Conservation (phyloP, 495 filamentous ascomycete species). For the Polyplosphaeria fusca region DNA sequence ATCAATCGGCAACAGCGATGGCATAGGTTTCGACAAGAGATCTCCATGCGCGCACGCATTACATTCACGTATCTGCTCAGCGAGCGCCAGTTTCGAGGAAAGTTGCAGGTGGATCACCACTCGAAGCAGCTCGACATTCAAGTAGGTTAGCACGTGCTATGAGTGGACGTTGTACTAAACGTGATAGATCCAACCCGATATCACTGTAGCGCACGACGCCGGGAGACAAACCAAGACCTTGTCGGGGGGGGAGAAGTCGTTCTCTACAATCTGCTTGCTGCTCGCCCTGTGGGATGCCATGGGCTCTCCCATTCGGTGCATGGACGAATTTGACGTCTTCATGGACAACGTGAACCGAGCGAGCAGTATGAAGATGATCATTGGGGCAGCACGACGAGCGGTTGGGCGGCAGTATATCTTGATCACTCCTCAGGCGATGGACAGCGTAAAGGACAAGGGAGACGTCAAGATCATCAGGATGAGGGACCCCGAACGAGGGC, state of each 20-base stretch:
- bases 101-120: slow-evolving; percentile 72
- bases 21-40: slow-evolving; percentile 74
- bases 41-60: slow-evolving; percentile 75
- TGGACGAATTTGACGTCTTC: slow-evolving; percentile 99
- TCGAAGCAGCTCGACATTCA: slow-evolving; percentile 70
- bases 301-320: slow-evolving; percentile 87
- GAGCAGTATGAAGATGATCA: slow-evolving; percentile 92
- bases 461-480: slow-evolving; percentile 79
- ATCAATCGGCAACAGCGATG: slow-evolving; percentile 70
- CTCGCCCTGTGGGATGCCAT: slow-evolving; percentile 96
- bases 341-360: slow-evolving; percentile 97
- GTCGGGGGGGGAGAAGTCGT: slow-evolving; percentile 95
- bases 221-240: slow-evolving; percentile 86
- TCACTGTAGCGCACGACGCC: slow-evolving; percentile 58
- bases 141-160: too few relatives aligned
- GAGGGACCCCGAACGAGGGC: slow-evolving; percentile 46
- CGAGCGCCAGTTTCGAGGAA: slow-evolving; percentile 83
- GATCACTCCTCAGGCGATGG: slow-evolving; percentile 91
- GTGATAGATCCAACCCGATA: slow-evolving; percentile 72
- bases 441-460: slow-evolving; percentile 58
- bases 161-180: slow-evolving; percentile 2
- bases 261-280: slow-evolving; percentile 91
- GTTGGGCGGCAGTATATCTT: slow-evolving; percentile 92
- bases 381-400: slow-evolving; percentile 75
- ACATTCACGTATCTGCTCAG: slow-evolving; percentile 85